Conservation (phyloP, 352 stramenopile species). For the Blastocystis sp. region DNA sequence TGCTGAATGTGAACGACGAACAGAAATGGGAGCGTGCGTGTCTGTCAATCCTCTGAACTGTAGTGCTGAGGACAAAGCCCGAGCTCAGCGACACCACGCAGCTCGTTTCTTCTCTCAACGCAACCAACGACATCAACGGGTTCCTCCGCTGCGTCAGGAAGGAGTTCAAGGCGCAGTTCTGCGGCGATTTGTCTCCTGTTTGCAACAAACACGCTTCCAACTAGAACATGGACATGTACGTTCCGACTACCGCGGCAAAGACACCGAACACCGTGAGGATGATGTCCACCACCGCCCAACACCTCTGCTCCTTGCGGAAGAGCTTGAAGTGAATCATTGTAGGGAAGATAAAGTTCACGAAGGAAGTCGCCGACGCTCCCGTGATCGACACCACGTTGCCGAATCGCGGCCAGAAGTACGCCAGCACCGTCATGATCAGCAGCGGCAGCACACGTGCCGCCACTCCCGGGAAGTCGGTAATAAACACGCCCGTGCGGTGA, state of each 20-base stretch:
- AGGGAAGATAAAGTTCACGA: conserved; percentile 52
- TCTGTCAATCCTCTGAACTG: not conserved
- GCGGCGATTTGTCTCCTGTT: not conserved
- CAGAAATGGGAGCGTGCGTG: conserved; percentile 5
- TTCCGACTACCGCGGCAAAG: conserved; percentile 27
- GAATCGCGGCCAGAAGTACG: conserved; percentile 26
- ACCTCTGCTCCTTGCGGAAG: conserved; percentile 14
- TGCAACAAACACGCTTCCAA: not conserved
- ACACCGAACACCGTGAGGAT: conserved; percentile 18
- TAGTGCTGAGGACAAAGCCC: conserved; percentile 46
- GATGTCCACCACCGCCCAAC: not conserved
- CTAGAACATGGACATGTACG: conserved; percentile 52
- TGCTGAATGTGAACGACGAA: conserved; percentile 17
- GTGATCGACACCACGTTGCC: conserved; percentile 44
- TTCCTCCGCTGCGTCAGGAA: conserved; percentile 28
- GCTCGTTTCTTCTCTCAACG: not conserved
- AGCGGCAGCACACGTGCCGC: not conserved
- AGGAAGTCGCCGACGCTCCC: conserved; percentile 29
- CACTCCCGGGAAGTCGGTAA: conserved; percentile 15
- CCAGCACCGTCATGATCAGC: conserved; percentile 22
- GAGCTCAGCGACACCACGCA: not conserved
- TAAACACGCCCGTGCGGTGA: conserved; percentile 26
- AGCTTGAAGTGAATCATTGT: conserved; percentile 26
- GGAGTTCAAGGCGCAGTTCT: conserved; percentile 6
- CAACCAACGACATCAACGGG: conserved; percentile 30